Evolutionary conservation across 352 stramenopile species (phyloP).

Genomic region (Phytophthora ohioensis): DNA sequence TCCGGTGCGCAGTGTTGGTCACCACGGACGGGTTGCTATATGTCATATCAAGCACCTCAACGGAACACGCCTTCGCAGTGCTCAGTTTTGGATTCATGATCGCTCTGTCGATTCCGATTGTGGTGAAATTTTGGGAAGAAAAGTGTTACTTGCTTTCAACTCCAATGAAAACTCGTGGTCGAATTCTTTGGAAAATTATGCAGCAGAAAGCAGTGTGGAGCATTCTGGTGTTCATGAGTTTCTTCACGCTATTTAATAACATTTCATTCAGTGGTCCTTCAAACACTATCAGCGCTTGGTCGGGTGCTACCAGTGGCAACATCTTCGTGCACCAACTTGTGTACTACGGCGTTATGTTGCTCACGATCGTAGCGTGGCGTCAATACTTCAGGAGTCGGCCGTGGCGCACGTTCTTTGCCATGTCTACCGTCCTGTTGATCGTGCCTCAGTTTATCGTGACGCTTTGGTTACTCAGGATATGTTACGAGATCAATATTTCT

Average conservation of each 20-base stretch:
- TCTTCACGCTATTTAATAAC: slow-evolving; percentile 51
- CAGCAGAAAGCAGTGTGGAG: slow-evolving; percentile 60
- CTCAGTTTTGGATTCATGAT: slow-evolving; percentile 38
- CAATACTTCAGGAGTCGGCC: slow-evolving; percentile 53
- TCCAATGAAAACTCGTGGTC: slow-evolving; percentile 38
- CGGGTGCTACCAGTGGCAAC: slow-evolving; percentile 35
- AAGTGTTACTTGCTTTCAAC: slow-evolving; percentile 47
- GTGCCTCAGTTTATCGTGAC: slow-evolving; percentile 37
- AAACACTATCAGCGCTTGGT: slow-evolving; percentile 39
- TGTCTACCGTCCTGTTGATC: slow-evolving; percentile 35
- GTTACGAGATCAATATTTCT: slow-evolving; percentile 41
- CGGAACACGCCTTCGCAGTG: slow-evolving; percentile 20
- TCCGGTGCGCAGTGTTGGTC: slow-evolving; percentile 37
- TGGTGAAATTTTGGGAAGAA: slow-evolving; percentile 45
- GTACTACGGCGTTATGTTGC: slow-evolving; percentile 24
- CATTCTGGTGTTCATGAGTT: slow-evolving; percentile 46
- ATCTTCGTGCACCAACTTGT: slow-evolving; percentile 31
- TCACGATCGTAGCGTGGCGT: slow-evolving; percentile 46
- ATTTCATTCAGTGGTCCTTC: slow-evolving; percentile 44
- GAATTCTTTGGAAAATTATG: slow-evolving; percentile 54
- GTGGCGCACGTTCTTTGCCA: slow-evolving; percentile 48
- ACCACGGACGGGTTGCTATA: slow-evolving; percentile 23
- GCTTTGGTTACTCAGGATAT: slow-evolving; percentile 42
- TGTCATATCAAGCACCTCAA: slow-evolving; percentile 1
- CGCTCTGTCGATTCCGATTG: slow-evolving; percentile 34